Evolutionary conservation across 2,329 filamentous ascomycete species (phyloP), one percentile per base, ranked within the genome.

Genomic region (Xylaria sp.): DNA sequence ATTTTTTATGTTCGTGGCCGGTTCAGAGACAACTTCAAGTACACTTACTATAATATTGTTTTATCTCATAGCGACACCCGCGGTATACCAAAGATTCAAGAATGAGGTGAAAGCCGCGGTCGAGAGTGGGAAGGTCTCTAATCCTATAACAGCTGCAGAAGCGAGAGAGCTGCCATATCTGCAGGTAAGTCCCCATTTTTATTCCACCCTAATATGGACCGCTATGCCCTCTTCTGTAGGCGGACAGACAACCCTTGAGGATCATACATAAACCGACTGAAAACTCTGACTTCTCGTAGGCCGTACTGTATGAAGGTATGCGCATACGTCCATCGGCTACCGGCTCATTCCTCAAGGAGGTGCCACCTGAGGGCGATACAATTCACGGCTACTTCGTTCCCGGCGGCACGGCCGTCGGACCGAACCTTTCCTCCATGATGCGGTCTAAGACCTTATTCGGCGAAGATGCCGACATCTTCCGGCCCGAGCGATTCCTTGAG

Each of bases 11-110:
- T 74, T 77, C 20, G 56, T 74, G 4, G 75, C 75, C 5, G 75
- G 86, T 5, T 84, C 83, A 1, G 86, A 88, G 68, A 87, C 85
- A 15, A 85, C 85, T 0, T 81, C 86, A 0, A 83, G 82, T 0
- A 80, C 81, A 2, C 79, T 88, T 5, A 81, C 84, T 1, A 77
- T 80, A 40, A 85, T 81, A 2, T 60, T 88, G 59, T 80, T 87
- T 20, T 81, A 85, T 73, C 74, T 87, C 59, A 79, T 83, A 20
- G 83, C 81, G 13, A 82, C 80, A 26, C 85, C 84, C 0, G 76
- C 77, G 0, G 80, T 84, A 0, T 82, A 84, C 63, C 68, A 73
- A 4, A 81, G 79, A n/a, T 74, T 88, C 0, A 81, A 83, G 38
- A 72, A 73, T 0, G 86, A 87, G 71, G 81, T 86, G 42, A 78